Evolutionary conservation across 805 yeast species (phyloP), one percentile per base, ranked within the genome.

Genomic region (Hanseniaspora lindneri): DNA sequence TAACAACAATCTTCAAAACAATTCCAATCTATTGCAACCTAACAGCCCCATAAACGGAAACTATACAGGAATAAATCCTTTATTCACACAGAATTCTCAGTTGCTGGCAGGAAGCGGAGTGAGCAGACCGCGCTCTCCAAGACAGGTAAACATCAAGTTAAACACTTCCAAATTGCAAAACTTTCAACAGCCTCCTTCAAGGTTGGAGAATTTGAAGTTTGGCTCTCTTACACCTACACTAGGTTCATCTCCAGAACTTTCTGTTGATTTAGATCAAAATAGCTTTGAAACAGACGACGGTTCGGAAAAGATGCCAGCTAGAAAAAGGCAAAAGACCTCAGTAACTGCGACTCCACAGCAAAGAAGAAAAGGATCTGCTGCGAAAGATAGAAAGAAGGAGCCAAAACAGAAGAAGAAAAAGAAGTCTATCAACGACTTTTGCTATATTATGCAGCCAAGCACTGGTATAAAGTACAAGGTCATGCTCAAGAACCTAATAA

Each of bases 391-490:
- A 21, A 40, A 33, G 13, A 47, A 42, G 23, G 47, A 30, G 21
- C 32, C 34, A 13, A 48, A 42, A 21, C 20, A 24, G 14, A 37
- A 44, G 34, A 44, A 33, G 24, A 54, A 51, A 32, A 41, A 40
- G 25, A 28, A 46, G 25, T 46, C 42, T 21, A 40, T 39, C 3
- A 37, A 40, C 19, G 44, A 48, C 30, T 39, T 21, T 10, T 47
- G 41, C 17, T 36, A 39, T 44, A 34, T 42, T n/a, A 33, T 33
- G 4, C 41, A 50, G 28, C 44, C 36, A 23, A 29, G 41, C 7
- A 49, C 52, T 16, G 44, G 44, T 10, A 23, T 44, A 14, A 41
- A 27, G n/a, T 41, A 51, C 25, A 50, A 52, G 24, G 43, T 46
- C 2, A 39, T 27, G 30, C 35, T 40, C 41, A 47, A 46, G 27